Evolutionary conservation across 2,329 filamentous ascomycete species (phyloP).

Genomic region (Verticillium tricorpus): DNA sequence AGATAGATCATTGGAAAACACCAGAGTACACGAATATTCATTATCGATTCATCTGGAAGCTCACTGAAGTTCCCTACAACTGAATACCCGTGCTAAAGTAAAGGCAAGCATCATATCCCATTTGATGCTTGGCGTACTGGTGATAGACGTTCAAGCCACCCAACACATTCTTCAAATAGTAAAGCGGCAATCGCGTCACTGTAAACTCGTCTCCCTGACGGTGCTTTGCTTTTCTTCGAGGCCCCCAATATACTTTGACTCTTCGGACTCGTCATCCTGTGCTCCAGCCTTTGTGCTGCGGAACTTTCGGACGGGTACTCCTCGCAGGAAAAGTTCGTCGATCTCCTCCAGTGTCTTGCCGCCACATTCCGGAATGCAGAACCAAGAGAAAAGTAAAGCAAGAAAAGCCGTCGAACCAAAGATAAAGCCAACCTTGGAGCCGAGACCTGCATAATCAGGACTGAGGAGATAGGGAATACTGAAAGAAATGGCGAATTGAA

Average conservation of each 20-base stretch:
- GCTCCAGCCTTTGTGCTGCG: background rate
- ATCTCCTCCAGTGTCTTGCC: slow-evolving; percentile 73
- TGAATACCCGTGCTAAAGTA: no score
- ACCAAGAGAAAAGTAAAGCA: slow-evolving; percentile 17
- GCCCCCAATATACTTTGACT: background rate
- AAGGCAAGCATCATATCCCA: no score
- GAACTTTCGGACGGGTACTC: background rate
- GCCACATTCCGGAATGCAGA: slow-evolving; percentile 41
- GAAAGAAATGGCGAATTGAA: slow-evolving; percentile 28
- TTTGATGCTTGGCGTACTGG: no score
- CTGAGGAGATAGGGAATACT: slow-evolving; percentile 31
- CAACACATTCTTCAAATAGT: no score
- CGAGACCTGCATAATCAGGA: slow-evolving; percentile 26
- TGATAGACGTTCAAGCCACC: no score
- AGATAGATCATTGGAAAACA: no score
- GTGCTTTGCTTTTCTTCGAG: background rate
- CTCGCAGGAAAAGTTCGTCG: slow-evolving; percentile 35
- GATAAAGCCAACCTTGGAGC: slow-evolving; percentile 30
- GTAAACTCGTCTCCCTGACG: background rate
- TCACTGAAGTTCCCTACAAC: no score
- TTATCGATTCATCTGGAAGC: no score
- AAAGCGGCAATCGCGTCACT: background rate
- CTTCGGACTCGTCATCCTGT: background rate
- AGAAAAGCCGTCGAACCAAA: slow-evolving; percentile 22
- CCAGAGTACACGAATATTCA: no score